Percentiles rank a stretch among this genome's conserved stretches.
phyloP scores from a whole-genome alignment of 345 rosid genomes.

The Lenwebbia sp. region DNA sequence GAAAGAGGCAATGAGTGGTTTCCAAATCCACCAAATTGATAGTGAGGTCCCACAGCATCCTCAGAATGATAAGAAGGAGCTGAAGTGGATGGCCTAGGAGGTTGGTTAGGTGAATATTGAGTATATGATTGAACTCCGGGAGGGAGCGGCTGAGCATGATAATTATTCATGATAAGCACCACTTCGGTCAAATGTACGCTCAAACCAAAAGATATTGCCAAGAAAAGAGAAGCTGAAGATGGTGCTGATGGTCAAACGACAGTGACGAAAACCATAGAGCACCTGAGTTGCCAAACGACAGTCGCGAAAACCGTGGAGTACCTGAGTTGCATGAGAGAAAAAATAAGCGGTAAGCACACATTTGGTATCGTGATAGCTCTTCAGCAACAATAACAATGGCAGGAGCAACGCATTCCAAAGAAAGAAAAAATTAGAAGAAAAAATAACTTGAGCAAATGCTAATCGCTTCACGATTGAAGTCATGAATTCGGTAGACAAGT shows the following conservation, averaged over 20 bases:
- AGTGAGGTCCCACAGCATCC: neutral
- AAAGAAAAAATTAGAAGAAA: neutral
- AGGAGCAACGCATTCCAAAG: neutral
- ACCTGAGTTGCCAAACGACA: neutral
- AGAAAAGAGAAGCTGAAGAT: neutral
- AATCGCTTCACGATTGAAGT: neutral
- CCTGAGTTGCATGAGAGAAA: neutral
- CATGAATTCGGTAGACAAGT: neutral
- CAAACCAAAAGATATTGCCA: neutral
- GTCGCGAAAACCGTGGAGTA: neutral
- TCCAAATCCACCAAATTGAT: neutral
- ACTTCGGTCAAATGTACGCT: neutral
- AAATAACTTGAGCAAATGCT: neutral
- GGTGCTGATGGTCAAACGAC: neutral
- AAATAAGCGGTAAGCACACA: neutral
- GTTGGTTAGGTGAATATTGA: slow-evolving; percentile 1
- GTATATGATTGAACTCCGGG: slow-evolving; percentile 5
- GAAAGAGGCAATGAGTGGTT: neutral
- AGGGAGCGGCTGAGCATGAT: slow-evolving; percentile 1
- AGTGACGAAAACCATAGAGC: neutral
- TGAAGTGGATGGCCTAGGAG: neutral
- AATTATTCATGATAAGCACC: neutral
- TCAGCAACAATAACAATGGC: neutral
- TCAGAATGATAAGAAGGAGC: neutral
- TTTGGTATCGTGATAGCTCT: neutral